Base-by-base conservation (phyloP, 441 rosid genomes). In the Mallotus repandus region DNA sequence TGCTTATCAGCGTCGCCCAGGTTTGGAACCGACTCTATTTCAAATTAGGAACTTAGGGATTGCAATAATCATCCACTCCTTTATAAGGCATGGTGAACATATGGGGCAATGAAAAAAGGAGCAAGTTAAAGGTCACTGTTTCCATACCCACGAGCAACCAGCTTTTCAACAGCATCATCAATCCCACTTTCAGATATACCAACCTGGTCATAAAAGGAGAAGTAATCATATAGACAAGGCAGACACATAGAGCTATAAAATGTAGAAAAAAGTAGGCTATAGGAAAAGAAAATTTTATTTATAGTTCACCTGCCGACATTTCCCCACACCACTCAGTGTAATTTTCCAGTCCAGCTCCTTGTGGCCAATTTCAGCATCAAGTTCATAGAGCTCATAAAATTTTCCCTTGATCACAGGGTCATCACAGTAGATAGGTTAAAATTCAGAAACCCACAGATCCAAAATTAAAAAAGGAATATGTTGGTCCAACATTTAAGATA, bases 271-370 rank as follows among this genome's bases (percentile, higher is more conserved):
- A 58, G 53, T 12, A 43, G 22, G 46, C 46, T 61, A 57, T 11
- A 41, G 7, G 25, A 15, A 70, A 72, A 62, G 29, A 74, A 77
- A 73, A 38, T 13, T 58, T 25, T 66, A 59, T 46, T 56, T 60
- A 52, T 46, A 68, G 64, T 29, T 78, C 60, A 96, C 99, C 95
- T 95, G 99, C 69, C 98, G 90, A 86, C 99, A 96, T 86, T 91
- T 90, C 72, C 98, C 98, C 43, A 93, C 99, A 22, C 99, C 98
- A 25, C 98, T 93, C 66, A 85, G 64, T 63, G 99, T 96, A 81
- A 93, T 90, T 82, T 96, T 96, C 99, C 99, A 96, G 76, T 89
- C 98, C 76, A 96, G 89, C 82, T 91, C 99, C 77, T 86, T 89
- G 77, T 96, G 97, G 50, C 98, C 99, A 83, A 89, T 73, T 83